Conservation (phyloP, 495 filamentous ascomycete species). For the Aspergillus egyptiacus region DNA sequence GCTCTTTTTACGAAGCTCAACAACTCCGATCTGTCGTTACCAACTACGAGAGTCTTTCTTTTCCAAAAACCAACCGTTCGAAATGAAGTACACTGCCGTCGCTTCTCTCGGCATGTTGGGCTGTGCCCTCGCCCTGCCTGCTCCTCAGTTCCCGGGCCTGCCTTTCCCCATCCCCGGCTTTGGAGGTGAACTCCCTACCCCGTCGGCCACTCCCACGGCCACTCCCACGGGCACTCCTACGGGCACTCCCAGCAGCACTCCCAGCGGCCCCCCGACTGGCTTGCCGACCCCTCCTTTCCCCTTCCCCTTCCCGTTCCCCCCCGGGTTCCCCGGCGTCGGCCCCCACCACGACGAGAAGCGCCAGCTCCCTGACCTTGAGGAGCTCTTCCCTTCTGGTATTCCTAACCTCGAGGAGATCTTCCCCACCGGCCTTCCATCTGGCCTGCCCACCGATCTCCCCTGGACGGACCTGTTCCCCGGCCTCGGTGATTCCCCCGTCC, state of each 20-base stretch:
- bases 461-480: background rate
- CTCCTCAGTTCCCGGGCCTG: conserved; percentile 1
- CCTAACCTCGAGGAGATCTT: background rate
- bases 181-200: conserved; percentile 1
- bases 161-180: background rate
- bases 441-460: no score
- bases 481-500: background rate
- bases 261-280: conserved; percentile 1
- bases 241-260: background rate
- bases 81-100: conserved; percentile 17
- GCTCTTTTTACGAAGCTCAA: background rate
- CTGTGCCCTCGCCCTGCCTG: conserved; percentile 18
- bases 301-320: background rate
- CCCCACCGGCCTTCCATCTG: no score
- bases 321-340: background rate
- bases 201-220: background rate
- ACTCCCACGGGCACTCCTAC: conserved; percentile 2
- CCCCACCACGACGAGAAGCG: conserved; percentile 2
- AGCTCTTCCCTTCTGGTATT: background rate
- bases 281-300: background rate
- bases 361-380: background rate
- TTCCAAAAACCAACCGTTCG: conserved; percentile 6
- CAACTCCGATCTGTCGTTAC: conserved; percentile 2
- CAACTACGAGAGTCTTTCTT: conserved; percentile 1
- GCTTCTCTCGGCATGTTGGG: conserved; percentile 14